phyloP scores from a whole-genome alignment of 2,329 filamentous ascomycete species.

The Talaromyces atroroseus region DNA sequence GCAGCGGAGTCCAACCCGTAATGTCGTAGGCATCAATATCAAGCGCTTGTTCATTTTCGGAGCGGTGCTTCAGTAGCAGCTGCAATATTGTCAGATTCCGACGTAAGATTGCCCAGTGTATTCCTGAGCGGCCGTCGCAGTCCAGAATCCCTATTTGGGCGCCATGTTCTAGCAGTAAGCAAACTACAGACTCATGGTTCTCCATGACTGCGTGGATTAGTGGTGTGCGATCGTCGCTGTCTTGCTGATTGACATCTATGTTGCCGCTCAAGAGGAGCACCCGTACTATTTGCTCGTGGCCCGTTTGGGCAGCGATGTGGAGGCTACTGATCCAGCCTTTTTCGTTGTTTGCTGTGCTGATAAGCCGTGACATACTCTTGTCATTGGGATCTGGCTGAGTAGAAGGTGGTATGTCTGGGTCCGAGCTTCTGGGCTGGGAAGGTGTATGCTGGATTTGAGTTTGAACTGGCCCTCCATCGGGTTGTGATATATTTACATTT shows the following conservation, averaged over 20 bases:
- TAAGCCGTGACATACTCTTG: not conserved
- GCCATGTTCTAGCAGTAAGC: not conserved
- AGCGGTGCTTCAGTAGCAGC: constrained; percentile 6
- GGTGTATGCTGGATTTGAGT: not conserved
- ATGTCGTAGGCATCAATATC: constrained; percentile 7
- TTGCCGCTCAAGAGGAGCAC: not conserved
- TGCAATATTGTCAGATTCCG: not conserved
- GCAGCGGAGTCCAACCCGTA: constrained; percentile 21
- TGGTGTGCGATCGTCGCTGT: constrained; percentile 14
- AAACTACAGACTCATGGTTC: not conserved
- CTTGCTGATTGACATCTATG: constrained; percentile 7
- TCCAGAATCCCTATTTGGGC: not conserved
- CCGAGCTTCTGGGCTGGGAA: not conserved
- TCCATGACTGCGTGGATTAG: constrained; percentile 12
- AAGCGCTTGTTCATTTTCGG: not conserved
- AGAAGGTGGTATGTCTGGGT: not conserved
- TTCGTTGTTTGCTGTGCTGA: not conserved
- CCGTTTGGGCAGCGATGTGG: constrained; percentile 4
- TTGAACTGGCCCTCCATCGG: not conserved
- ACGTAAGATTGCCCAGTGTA: constrained; percentile 1
- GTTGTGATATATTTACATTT: not conserved
- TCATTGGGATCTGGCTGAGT: not conserved
- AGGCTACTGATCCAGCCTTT: not conserved
- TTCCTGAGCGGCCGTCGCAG: not conserved
- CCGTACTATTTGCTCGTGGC: constrained; percentile 6